phyloP scores from a whole-genome alignment of 208 protist species.

The Leishmania aethiopica region DNA sequence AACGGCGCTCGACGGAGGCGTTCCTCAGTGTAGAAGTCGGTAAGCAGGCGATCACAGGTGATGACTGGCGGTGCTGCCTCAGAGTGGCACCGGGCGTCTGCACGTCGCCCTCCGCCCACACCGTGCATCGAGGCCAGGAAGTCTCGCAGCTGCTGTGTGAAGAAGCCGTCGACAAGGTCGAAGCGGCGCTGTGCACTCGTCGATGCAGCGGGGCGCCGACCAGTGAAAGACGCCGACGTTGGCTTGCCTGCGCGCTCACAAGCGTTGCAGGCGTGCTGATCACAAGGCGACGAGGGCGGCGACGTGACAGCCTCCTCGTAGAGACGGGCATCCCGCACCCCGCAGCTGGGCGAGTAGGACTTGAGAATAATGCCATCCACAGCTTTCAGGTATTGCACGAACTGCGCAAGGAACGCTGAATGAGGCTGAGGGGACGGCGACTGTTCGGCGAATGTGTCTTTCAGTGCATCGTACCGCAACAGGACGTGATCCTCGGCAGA shows the following conservation, averaged over 20 bases:
- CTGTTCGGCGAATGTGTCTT: neutral
- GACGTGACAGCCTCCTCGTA: constrained; percentile 29
- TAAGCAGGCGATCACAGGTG: constrained; percentile 27
- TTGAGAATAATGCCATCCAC: constrained; percentile 81
- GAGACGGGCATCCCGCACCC: constrained; percentile 67
- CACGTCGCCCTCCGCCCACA: neutral
- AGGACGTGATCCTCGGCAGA: constrained; percentile 5
- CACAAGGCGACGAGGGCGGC: neutral
- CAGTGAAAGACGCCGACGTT: neutral
- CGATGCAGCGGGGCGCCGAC: neutral
- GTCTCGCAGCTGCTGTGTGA: constrained; percentile 48
- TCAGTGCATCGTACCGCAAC: neutral
- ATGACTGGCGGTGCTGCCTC: constrained; percentile 9
- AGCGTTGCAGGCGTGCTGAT: neutral
- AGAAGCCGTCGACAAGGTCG: constrained; percentile 63
- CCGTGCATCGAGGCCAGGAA: neutral
- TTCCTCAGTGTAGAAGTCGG: constrained; percentile 8
- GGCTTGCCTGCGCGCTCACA: neutral
- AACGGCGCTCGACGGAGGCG: neutral
- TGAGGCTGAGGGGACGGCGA: neutral
- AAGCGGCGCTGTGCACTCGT: constrained; percentile 12
- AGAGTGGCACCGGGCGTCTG: neutral
- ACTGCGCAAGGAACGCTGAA: neutral
- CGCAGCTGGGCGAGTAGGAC: constrained; percentile 80
- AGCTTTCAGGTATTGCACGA: constrained; percentile 15